Percentiles rank a stretch among this genome's conserved stretches.
These are phyloP conservation scores for Salix viminalis DNA, from an alignment of 345 rosid species.

Conservation along the genomic window DNA sequence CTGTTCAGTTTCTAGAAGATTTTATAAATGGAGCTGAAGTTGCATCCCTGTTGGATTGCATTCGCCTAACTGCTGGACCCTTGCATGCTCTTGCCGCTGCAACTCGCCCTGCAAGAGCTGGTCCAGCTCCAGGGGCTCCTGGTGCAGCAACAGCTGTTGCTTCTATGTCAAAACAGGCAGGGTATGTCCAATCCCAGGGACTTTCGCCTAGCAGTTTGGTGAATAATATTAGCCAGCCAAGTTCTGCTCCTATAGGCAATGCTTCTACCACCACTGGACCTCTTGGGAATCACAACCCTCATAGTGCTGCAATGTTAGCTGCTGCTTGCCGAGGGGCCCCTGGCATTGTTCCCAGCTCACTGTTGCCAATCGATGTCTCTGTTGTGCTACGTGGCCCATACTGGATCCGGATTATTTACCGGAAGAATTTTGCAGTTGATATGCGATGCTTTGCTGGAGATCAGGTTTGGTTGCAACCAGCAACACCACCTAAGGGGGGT, in stretches of 20 bases:
- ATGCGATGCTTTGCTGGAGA: slow-evolving; percentile 99
- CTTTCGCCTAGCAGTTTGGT: slow-evolving; percentile 39
- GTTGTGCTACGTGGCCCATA: slow-evolving; percentile 97
- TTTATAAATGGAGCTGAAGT: slow-evolving; percentile 96
- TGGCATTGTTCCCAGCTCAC: slow-evolving; percentile 96
- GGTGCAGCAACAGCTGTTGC: slow-evolving; percentile 46
- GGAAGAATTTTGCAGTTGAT: slow-evolving; percentile 93
- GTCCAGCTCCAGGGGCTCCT: slow-evolving; percentile 60
- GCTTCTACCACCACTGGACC: slow-evolving; percentile 46
- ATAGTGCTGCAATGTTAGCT: slow-evolving; percentile 73
- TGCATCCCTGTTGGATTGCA: slow-evolving; percentile 93
- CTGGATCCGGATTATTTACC: slow-evolving; percentile 93
- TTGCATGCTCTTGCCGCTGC: slow-evolving; percentile 95
- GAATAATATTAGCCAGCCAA: slow-evolving; percentile 47
- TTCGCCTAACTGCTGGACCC: slow-evolving; percentile 95
- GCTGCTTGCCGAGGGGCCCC: slow-evolving; percentile 88
- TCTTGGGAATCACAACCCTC: slow-evolving; percentile 58
- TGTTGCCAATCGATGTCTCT: slow-evolving; percentile 97
- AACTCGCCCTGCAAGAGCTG: slow-evolving; percentile 95
- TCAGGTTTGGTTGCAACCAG: slow-evolving; percentile 99
- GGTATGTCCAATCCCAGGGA: slow-evolving; percentile 57
- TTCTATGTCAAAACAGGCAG: slow-evolving; percentile 60
- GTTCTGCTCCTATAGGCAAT: slow-evolving; percentile 43
- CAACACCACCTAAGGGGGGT: slow-evolving; percentile 93
- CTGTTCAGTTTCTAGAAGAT: slow-evolving; percentile 75